These are phyloP conservation scores for Limtongia smithiae DNA, from an alignment of 805 yeast genomes.

Conservation along the genomic window DNA sequence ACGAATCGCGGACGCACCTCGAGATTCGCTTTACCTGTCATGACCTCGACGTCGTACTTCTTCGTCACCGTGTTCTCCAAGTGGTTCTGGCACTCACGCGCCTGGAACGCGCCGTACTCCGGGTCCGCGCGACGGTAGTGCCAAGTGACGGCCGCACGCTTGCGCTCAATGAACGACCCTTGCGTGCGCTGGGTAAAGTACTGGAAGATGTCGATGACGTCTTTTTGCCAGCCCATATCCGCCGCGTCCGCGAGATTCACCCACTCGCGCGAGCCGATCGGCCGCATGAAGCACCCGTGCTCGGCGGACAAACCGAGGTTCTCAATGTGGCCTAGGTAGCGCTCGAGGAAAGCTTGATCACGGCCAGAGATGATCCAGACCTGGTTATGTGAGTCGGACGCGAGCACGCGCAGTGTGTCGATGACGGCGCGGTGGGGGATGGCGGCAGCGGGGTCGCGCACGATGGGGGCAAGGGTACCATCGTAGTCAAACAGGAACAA, in stretches of 20 bases:
- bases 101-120: slow-evolving; percentile 84
- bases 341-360: slow-evolving; percentile 82
- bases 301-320: slow-evolving; percentile 84
- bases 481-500: slow-evolving; percentile 92
- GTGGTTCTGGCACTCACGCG: slow-evolving; percentile 64
- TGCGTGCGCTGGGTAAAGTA: slow-evolving; percentile 84
- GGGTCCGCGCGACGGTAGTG: slow-evolving; percentile 95
- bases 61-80: slow-evolving; percentile 56
- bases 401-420: slow-evolving; percentile 54
- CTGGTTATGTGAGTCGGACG: slow-evolving; percentile 74
- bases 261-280: slow-evolving; percentile 62
- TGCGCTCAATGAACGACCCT: slow-evolving; percentile 79
- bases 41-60: slow-evolving; percentile 82
- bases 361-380: slow-evolving; percentile 97
- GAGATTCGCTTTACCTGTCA: slow-evolving; percentile 95
- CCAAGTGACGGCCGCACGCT: slow-evolving; percentile 95
- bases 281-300: slow-evolving; percentile 92
- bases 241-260: slow-evolving; percentile 72
- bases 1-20: slow-evolving; percentile 96
- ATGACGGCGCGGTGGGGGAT: slow-evolving; percentile 78
- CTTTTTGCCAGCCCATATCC: slow-evolving; percentile 94
- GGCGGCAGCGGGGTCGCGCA: slow-evolving; percentile 96
- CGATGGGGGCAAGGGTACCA: slow-evolving; percentile 96
- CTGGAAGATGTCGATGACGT: slow-evolving; percentile 68
- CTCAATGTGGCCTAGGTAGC: slow-evolving; percentile 74